These are phyloP conservation scores for Capronia coronata DNA, from an alignment of 2,329 filamentous ascomycete species.

Conservation along the genomic window DNA sequence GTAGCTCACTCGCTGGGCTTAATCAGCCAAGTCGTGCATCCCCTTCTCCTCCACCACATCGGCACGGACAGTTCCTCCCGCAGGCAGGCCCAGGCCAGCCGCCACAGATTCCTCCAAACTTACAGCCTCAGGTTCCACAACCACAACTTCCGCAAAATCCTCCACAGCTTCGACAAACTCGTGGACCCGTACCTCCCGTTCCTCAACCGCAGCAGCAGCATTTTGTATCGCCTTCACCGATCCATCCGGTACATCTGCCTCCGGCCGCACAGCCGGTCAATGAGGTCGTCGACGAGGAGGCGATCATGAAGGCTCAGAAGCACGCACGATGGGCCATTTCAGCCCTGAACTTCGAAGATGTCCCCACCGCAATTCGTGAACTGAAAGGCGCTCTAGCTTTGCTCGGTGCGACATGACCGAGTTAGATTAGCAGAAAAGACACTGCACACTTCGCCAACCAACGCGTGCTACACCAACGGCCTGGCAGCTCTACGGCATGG, in stretches of 20 bases:
- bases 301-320: constrained; percentile 77
- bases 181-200: constrained; percentile 18
- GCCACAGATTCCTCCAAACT: constrained; percentile 27
- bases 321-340: constrained; percentile 97
- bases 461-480: no score
- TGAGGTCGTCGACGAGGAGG: constrained; percentile 56
- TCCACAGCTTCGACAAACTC: constrained; percentile 18
- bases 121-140: constrained; percentile 21
- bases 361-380: constrained; percentile 81
- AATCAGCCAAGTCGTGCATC: constrained; percentile 12
- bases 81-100: constrained; percentile 12
- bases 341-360: constrained; percentile 92
- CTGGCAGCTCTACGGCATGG: no score
- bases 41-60: constrained; percentile 23
- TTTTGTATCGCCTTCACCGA: constrained; percentile 12
- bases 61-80: constrained; percentile 19
- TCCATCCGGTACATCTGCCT: constrained; percentile 18
- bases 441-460: no score
- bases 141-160: constrained; percentile 17
- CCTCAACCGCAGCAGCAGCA: constrained; percentile 15
- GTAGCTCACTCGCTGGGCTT: constrained; percentile 13
- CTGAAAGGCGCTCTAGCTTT: constrained; percentile 65
- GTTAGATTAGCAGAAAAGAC: no score
- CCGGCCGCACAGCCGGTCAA: constrained; percentile 25
- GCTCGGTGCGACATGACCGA: constrained; percentile 59